Evolutionary conservation across 495 filamentous ascomycete species (phyloP).

Genomic region (Xylaria nigripes): DNA sequence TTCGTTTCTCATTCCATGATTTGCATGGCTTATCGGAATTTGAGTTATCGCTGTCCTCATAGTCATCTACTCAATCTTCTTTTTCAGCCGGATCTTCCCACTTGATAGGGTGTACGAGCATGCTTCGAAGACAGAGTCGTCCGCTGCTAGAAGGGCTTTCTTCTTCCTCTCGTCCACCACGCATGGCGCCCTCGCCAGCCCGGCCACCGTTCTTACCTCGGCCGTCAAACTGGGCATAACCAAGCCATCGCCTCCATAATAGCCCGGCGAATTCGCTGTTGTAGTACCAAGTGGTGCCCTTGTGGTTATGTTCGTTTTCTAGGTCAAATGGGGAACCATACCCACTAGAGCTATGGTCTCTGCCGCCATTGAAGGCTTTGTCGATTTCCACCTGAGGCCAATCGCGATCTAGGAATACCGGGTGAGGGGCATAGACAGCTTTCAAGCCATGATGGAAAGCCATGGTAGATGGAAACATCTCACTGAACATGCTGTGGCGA

Average conservation of each 20-base stretch:
- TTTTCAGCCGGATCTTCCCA: conserved; percentile 39
- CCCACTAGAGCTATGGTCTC: conserved; percentile 63
- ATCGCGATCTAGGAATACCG: conserved; percentile 75
- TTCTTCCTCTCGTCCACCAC: conserved; percentile 68
- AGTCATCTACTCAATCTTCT: conserved; percentile 1
- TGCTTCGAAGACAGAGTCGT: conserved; percentile 79
- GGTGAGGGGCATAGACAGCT: conserved; percentile 88
- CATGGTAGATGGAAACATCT: conserved; percentile 83
- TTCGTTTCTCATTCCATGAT: conserved; percentile 16
- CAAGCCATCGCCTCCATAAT: conserved; percentile 83
- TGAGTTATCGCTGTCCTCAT: neutral
- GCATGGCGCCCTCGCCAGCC: conserved; percentile 37
- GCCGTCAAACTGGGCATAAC: conserved; percentile 57
- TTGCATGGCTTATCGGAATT: conserved; percentile 7
- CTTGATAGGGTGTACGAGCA: conserved; percentile 93
- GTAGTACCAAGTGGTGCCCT: conserved; percentile 89
- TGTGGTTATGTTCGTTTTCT: conserved; percentile 80
- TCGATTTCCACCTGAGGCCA: conserved; percentile 69
- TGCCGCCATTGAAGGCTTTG: conserved; percentile 74
- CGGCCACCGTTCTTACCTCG: conserved; percentile 66
- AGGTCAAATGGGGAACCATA: conserved; percentile 67
- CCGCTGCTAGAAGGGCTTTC: conserved; percentile 45
- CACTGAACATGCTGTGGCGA: conserved; percentile 81
- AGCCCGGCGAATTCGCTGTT: conserved; percentile 76
- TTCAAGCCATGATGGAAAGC: conserved; percentile 92